Base-by-base conservation (phyloP, 768 basidiomycete species). In the Leccinum incarnatum region DNA sequence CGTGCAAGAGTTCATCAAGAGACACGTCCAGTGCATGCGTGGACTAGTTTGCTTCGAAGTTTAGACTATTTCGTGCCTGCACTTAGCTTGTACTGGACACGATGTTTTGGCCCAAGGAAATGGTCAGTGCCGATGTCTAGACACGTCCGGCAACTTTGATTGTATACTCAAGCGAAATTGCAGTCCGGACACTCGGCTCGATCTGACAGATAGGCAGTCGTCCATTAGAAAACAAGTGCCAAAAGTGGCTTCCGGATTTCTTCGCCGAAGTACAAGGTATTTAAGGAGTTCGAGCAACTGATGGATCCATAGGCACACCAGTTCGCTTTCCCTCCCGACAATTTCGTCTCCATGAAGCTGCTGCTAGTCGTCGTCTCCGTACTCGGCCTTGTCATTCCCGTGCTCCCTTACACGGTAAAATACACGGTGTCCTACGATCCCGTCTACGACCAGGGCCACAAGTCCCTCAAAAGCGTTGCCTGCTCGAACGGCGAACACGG, bases 1-100 rank as follows among this genome's bases (percentile, higher is more conserved):
- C 29, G 29, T 29, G 9, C 30, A 32, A 32, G 30, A 32, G 30
- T n/a, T 93, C 49, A 82, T 98, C 4, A 81, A 85, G 67, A 82
- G 79, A 58, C 96, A 98, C 65, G 78, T 93, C 53, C 83, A 87
- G 12, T 99, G 97, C 78, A 99, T 99, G 97, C 81, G 86, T 47
- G 77, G 81, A 15, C 82, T 93, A 50, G 36, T 8, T 3, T 96
- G 96, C 11, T 98, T 98, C 83, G 90, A 93, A 66, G 72, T 91
- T 12, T 91, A 78, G 58, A 42, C 40, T n/a, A 42, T 42, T 42
- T 42, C 40, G 17, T 42, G 40, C 36, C 8, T 37, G 15, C 3
- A 17, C 36, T 17, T 15, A 14, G 36, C 14, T 36, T 15, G 36
- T 15, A 37, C 36, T 8, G 15, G 36, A 37, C 36, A 37, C 3